Evolutionary conservation across 2,329 filamentous ascomycete species (phyloP).

Genomic region (Pseudogymnoascus sp.): DNA sequence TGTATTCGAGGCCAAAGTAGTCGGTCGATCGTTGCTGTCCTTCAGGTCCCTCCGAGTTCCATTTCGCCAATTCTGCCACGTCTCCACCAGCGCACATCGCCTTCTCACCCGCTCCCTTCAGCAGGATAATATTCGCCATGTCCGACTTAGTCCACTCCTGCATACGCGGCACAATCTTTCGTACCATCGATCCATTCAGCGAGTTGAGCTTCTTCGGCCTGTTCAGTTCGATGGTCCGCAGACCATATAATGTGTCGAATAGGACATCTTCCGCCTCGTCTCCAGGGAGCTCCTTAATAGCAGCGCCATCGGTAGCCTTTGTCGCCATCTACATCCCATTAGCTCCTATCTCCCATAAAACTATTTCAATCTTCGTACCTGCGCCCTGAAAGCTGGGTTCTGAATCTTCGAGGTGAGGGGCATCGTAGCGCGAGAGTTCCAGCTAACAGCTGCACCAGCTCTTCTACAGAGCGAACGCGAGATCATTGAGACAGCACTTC

Average conservation of each 20-base stretch:
- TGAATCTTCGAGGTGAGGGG: constrained; percentile 70
- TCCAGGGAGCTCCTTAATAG: constrained; percentile 29
- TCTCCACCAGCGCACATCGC: constrained; percentile 94
- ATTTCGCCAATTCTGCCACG: constrained; percentile 66
- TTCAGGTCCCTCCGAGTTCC: constrained; percentile 58
- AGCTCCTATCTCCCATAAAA: constrained; percentile 12
- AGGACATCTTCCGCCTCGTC: constrained; percentile 87
- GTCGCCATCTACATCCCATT: constrained; percentile 34
- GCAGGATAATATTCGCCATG: constrained; percentile 82
- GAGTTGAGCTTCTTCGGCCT: constrained; percentile 87
- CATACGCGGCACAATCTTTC: constrained; percentile 84
- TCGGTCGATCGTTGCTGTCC: constrained; percentile 69
- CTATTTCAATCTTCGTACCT: constrained; percentile 34
- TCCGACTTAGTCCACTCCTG: constrained; percentile 93
- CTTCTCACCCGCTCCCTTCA: constrained; percentile 79
- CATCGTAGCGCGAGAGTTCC: constrained; percentile 49
- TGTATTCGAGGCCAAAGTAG: constrained; percentile 94
- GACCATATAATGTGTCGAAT: constrained; percentile 80
- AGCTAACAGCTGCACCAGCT: constrained; percentile 43
- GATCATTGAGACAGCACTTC: constrained; percentile 42
- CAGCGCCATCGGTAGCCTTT: constrained; percentile 16
- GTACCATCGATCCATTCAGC: constrained; percentile 86
- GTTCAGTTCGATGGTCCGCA: constrained; percentile 90
- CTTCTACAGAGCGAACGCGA: constrained; percentile 44
- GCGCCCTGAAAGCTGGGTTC: constrained; percentile 48